Percentiles rank a stretch among this genome's conserved stretches.
phyloP scores from a whole-genome alignment of 805 yeast genomes.

The Blastobotrys parvus region DNA sequence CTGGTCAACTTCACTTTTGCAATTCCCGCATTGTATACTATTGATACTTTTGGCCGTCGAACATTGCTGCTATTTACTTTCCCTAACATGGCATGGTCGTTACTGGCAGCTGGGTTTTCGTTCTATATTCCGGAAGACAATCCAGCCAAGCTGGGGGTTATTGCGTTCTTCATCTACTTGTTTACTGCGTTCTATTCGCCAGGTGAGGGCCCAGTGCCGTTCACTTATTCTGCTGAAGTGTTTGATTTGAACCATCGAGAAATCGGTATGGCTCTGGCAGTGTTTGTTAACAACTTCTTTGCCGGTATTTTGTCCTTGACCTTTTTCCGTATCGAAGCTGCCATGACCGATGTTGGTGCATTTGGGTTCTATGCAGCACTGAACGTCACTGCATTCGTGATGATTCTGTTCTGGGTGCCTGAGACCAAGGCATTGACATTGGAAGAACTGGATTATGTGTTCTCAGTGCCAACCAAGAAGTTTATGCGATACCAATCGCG shows the following conservation, averaged over 20 bases:
- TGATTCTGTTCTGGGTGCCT: slow-evolving; percentile 44
- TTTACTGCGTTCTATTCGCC: slow-evolving; percentile 67
- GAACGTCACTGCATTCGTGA: slow-evolving; percentile 64
- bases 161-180: slow-evolving; percentile 64
- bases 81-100: slow-evolving; percentile 48
- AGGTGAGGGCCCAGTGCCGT: slow-evolving; percentile 86
- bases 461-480: slow-evolving; percentile 43
- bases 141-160: slow-evolving; percentile 48
- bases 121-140: slow-evolving; percentile 50
- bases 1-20: slow-evolving; percentile 71
- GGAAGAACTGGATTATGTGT: slow-evolving; percentile 70
- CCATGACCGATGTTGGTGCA: slow-evolving; percentile 73
- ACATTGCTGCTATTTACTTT: slow-evolving; percentile 45
- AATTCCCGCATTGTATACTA: slow-evolving; percentile 68
- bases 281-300: slow-evolving; percentile 44
- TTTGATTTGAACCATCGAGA: slow-evolving; percentile 72
- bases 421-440: slow-evolving; percentile 65
- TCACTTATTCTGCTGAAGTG: slow-evolving; percentile 66
- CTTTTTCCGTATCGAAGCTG: slow-evolving; percentile 62
- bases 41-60: slow-evolving; percentile 69
- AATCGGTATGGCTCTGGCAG: slow-evolving; percentile 54
- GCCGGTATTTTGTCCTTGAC: slow-evolving; percentile 54
- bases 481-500: slow-evolving; percentile 41
- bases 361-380: slow-evolving; percentile 85
- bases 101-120: slow-evolving; percentile 45